These are phyloP conservation scores for Peronospora destructor DNA, from an alignment of 352 stramenopile genomes.

Conservation along the genomic window DNA sequence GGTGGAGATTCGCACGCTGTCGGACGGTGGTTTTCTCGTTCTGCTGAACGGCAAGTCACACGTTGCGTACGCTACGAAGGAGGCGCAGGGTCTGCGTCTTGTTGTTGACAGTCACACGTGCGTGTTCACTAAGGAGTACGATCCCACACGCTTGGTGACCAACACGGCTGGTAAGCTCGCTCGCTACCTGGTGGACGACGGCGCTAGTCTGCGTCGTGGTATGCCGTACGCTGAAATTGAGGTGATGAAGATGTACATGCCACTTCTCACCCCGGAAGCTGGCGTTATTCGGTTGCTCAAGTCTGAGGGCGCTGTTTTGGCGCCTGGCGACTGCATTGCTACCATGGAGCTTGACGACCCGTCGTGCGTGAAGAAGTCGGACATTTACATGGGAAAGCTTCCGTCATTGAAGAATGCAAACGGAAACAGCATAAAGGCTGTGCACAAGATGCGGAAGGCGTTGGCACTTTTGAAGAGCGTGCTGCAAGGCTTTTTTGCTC, in stretches of 20 bases:
- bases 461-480: slow-evolving; percentile 87
- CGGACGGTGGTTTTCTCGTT: slow-evolving; percentile 97
- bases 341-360: slow-evolving; percentile 97
- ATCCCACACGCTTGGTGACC: slow-evolving; percentile 95
- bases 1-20: slow-evolving; percentile 93
- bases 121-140: slow-evolving; percentile 98
- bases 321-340: slow-evolving; percentile 94
- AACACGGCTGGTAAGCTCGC: slow-evolving; percentile 98
- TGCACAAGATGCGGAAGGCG: slow-evolving; percentile 69
- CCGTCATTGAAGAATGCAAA: slow-evolving; percentile 33
- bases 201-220: slow-evolving; percentile 78
- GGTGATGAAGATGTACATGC: slow-evolving; percentile 99
- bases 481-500: slow-evolving; percentile 91
- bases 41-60: slow-evolving; percentile 94
- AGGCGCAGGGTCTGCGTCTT: slow-evolving; percentile 86
- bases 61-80: slow-evolving; percentile 93
- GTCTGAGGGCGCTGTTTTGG: slow-evolving; percentile 94
- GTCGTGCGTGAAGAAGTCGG: slow-evolving; percentile 91
- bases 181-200: slow-evolving; percentile 97
- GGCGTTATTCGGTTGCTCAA: slow-evolving; percentile 93
- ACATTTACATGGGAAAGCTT: slow-evolving; percentile 87
- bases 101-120: slow-evolving; percentile 93
- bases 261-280: slow-evolving; percentile 93
- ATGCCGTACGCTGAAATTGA: slow-evolving; percentile 87
- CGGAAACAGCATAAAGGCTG: slow-evolving; percentile 39